Evolutionary conservation across 192 early-diverging fungal species (phyloP), one percentile per base, ranked within the genome.

Genomic region (Coemansia sp.): DNA sequence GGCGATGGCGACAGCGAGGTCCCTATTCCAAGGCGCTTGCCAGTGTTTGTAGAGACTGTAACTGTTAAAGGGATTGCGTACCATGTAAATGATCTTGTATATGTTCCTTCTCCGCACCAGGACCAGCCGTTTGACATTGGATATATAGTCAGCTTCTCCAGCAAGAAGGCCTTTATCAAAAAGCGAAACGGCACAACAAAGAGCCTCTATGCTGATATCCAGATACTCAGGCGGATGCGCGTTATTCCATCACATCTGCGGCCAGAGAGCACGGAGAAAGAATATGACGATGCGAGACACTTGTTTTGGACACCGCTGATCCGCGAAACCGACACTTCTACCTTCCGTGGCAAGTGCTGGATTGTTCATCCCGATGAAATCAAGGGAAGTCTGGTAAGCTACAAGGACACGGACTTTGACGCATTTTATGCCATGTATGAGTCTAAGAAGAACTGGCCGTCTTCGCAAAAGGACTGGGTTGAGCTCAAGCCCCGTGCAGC

Each of bases 261-360:
- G 1, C 78, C 78, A 11, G 42, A n/a, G 0, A 67, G 63, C 10
- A 32, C 26, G 13, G 50, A 64, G 19, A 47, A 16, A 10, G 60
- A 65, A 3, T 81, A 75, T 50, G 60, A 72, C 43, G 87, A 88
- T 61, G 77, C 67, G 43, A 76, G 87, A 4, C 74, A 84, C 37
- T 56, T 88, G 61, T 84, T 66, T 56, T 75, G 83, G 69, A 87
- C 84, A 19, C 59, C 67, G 21, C 32, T 73, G 50, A 62, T 43
- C 6, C 63, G 23, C 18, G 39, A 60, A n/a, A 47, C 79, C 7
- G 67, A 65, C 13, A 68, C 75, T 6, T 47, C 74, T 4, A 63
- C 42, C 19, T 63, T 89, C 9, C 84, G 85, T 52, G 88, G 88
- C 21, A 81, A 77, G 54, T 89, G 86, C 72, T 87, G 85, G 86